These are phyloP conservation scores for Mucor sp. DNA, from an alignment of 371 early-diverging fungal species.

Conservation along the genomic window DNA sequence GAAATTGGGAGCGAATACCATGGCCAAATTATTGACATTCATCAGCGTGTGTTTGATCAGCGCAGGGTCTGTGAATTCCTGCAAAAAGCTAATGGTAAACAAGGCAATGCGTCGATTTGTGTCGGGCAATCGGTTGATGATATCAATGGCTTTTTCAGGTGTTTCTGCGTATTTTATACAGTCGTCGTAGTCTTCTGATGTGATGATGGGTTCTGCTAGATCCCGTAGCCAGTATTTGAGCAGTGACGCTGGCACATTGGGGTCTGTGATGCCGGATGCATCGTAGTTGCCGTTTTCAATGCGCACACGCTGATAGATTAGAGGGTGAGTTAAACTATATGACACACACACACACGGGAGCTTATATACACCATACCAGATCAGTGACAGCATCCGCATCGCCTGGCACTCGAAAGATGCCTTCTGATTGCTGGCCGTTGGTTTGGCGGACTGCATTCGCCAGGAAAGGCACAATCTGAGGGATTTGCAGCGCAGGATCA, in stretches of 20 bases:
- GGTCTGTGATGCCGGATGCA: slow-evolving; percentile 72
- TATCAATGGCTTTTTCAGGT: slow-evolving; percentile 53
- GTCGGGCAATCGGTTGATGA: slow-evolving; percentile 73
- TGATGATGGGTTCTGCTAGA: slow-evolving; percentile 89
- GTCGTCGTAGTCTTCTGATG: slow-evolving; percentile 73
- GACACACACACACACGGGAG: no score
- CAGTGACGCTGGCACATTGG: slow-evolving; percentile 91
- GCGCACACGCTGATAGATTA: slow-evolving; percentile 57
- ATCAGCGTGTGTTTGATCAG: slow-evolving; percentile 81
- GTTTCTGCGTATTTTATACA: slow-evolving; percentile 68
- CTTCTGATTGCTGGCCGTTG: slow-evolving; percentile 84
- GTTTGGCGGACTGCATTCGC: slow-evolving; percentile 73
- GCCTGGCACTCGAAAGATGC: slow-evolving; percentile 97
- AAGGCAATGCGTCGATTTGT: slow-evolving; percentile 75
- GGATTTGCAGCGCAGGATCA: slow-evolving; percentile 57
- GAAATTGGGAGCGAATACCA: slow-evolving; percentile 97
- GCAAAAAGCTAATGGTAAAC: slow-evolving; percentile 82
- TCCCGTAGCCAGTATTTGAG: slow-evolving; percentile 94
- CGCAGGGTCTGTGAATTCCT: slow-evolving; percentile 74
- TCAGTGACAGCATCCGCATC: slow-evolving; percentile 87
- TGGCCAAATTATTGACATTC: slow-evolving; percentile 88
- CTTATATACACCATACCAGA: slow-evolving; percentile 50
- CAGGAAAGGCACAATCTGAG: slow-evolving; percentile 85
- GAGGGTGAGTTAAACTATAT: background rate
- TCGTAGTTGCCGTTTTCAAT: slow-evolving; percentile 87